phyloP scores from a whole-genome alignment of 306 rosid genomes.

The Begonia peltatifolia region DNA sequence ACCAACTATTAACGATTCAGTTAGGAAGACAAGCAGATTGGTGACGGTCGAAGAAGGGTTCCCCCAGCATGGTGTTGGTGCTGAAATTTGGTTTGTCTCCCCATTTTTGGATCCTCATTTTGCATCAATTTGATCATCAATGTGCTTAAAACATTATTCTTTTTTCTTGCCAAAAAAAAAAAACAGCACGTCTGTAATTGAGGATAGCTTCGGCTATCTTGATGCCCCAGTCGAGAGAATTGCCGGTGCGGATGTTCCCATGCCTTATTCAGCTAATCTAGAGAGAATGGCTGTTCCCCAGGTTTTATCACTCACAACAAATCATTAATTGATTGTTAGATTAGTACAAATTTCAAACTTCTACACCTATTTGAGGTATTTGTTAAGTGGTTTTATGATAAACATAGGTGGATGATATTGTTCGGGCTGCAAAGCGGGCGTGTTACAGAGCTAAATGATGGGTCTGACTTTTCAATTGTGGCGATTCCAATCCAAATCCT shows the following conservation, averaged over 20 bases:
- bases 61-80: slow-evolving; percentile 99
- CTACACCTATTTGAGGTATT: no score
- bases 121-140: no score
- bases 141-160: slow-evolving; percentile 8
- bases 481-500: no score
- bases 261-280: slow-evolving; percentile 94
- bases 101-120: no score
- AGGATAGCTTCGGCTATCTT: slow-evolving; percentile 92
- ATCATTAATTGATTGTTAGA: no score
- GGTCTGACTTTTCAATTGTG: slow-evolving; percentile 5
- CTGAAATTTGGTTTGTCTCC: slow-evolving; percentile 72
- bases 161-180: slow-evolving; percentile 1
- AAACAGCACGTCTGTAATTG: slow-evolving; percentile 73
- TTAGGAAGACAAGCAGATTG: slow-evolving; percentile 84
- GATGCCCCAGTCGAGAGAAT: slow-evolving; percentile 96
- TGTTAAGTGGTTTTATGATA: not conserved
- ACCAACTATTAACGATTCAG: slow-evolving; percentile 77
- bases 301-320: slow-evolving; percentile 16
- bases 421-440: slow-evolving; percentile 90
- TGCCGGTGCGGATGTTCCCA: slow-evolving; percentile 96
- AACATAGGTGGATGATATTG: slow-evolving; percentile 79
- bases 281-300: slow-evolving; percentile 97
- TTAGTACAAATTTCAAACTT: no score
- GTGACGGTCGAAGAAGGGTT: slow-evolving; percentile 97
- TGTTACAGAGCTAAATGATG: slow-evolving; percentile 62